Conservation (phyloP, 129 eudicot genomes). For the Saposhnikovia divaricata region DNA sequence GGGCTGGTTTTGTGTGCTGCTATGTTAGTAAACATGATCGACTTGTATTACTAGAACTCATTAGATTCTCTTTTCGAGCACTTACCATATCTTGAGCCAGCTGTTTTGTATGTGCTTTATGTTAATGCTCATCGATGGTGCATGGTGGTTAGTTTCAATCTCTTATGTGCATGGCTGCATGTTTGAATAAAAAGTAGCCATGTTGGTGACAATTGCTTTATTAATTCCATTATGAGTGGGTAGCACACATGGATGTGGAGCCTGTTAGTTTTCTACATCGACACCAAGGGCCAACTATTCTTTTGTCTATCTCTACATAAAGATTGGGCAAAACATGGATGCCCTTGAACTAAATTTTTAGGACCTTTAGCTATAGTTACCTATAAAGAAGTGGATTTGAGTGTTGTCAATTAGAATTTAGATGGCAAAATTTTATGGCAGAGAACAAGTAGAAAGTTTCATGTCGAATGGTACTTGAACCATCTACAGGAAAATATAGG, state of each 20-base stretch:
- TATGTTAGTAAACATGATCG: background rate
- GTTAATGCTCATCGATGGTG: background rate
- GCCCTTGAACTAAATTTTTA: background rate
- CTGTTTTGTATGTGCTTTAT: background rate
- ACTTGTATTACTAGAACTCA: background rate
- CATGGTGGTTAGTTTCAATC: background rate
- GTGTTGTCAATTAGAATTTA: background rate
- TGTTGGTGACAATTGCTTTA: background rate
- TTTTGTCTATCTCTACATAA: background rate
- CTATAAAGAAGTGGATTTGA: background rate
- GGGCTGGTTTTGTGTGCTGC: background rate
- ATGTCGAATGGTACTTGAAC: background rate
- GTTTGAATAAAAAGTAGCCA: background rate
- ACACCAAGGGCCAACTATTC: background rate
- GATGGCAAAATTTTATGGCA: background rate
- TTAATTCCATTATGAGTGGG: background rate
- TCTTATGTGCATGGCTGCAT: background rate
- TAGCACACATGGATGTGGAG: constrained; percentile 6
- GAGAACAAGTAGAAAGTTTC: background rate
- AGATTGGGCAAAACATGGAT: background rate
- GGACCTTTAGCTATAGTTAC: background rate
- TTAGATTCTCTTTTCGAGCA: background rate
- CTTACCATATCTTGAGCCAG: background rate
- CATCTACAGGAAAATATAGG: background rate
- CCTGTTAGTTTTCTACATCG: background rate